Evolutionary conservation across 2,329 filamentous ascomycete species (phyloP), one percentile per base, ranked within the genome.

Genomic region (Calonectria honghensis): DNA sequence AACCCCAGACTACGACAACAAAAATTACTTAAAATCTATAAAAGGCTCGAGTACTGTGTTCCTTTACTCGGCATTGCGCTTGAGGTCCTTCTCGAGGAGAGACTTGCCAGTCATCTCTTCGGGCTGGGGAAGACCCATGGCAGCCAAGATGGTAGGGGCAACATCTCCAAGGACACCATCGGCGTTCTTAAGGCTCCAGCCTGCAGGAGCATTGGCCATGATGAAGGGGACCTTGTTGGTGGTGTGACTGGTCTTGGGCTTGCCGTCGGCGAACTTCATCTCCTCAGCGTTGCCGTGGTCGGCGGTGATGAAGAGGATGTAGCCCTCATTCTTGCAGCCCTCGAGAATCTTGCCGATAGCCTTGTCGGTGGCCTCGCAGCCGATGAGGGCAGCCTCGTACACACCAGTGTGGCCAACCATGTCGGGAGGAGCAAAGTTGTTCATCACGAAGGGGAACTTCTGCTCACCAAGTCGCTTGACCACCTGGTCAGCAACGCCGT

Each of bases 381-480:
- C 97, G 82, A 97, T 84, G 76, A 99, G 93, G 72, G 97, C 97
- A 37, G 97, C 96, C 81, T 98, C 94, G 87, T 98, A 98, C 75
- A 98, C 96, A 84, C 97, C 97, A 14, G 97, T 99, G 89, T 99
- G 97, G 80, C 97, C 97, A 78, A 99, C 97, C 97, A 99, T 99
- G 88, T 99, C 97, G 24, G 97, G 97, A 52, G 97, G 97, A 52
- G 97, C 97, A 87, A 99, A 98, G 92, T 99, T 99, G 93, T 98
- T 98, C 97, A 99, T 99, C 86, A 99, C 90, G 84, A 99, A 98
- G 83, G 97, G 96, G 87, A 96, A 98, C 84, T 94, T 93, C 83
- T 94, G 92, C 86, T 97, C 95, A 32, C 86, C 91, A 79, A 99
- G 93, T 73, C 96, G 93, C 90, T 98, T 97, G 85, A 89, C 92